A percentile compares a stretch with the other conserved stretches of the same genome.
These are phyloP conservation scores for Simplicillium aogashimaense DNA, from an alignment of 2,329 filamentous ascomycete species.

Conservation along the genomic window DNA sequence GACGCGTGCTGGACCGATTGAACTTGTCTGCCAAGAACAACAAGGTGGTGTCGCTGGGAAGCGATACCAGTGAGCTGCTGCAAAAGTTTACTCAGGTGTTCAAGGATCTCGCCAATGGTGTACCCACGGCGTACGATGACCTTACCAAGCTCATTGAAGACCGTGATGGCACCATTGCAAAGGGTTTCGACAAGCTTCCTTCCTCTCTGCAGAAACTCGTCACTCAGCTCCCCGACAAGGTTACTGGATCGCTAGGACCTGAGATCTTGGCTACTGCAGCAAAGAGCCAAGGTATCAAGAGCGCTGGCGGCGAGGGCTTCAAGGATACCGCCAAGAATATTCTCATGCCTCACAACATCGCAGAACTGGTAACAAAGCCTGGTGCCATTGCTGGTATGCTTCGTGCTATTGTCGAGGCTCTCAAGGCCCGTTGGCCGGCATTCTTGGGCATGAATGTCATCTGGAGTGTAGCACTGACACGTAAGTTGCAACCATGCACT, in stretches of 20 bases:
- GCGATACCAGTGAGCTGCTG: slow-evolving; percentile 73
- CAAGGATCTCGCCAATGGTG: slow-evolving; percentile 85
- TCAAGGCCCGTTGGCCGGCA: slow-evolving; percentile 82
- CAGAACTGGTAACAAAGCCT: slow-evolving; percentile 74
- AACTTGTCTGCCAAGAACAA: slow-evolving; percentile 80
- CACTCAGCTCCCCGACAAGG: slow-evolving; percentile 70
- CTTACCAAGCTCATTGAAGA: slow-evolving; percentile 57
- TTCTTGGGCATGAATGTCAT: slow-evolving; percentile 86
- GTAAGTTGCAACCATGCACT: slow-evolving; percentile 39
- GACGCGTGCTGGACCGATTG: slow-evolving; percentile 69
- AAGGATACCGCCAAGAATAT: slow-evolving; percentile 56
- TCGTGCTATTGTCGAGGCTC: slow-evolving; percentile 79
- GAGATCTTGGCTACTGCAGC: slow-evolving; percentile 73
- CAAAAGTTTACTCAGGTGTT: slow-evolving; percentile 81
- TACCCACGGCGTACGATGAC: slow-evolving; percentile 86
- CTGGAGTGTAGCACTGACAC: slow-evolving; percentile 78
- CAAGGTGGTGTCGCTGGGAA: slow-evolving; percentile 73
- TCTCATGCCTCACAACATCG: slow-evolving; percentile 60
- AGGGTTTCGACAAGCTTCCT: slow-evolving; percentile 59
- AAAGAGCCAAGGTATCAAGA: slow-evolving; percentile 58
- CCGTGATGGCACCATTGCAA: slow-evolving; percentile 48
- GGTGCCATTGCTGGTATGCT: slow-evolving; percentile 79
- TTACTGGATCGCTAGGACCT: slow-evolving; percentile 66
- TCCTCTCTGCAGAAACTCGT: slow-evolving; percentile 77
- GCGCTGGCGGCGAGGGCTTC: slow-evolving; percentile 45